These are phyloP conservation scores for Carnegiea gigantea DNA, from an alignment of 179 eudicot species.

Conservation along the genomic window DNA sequence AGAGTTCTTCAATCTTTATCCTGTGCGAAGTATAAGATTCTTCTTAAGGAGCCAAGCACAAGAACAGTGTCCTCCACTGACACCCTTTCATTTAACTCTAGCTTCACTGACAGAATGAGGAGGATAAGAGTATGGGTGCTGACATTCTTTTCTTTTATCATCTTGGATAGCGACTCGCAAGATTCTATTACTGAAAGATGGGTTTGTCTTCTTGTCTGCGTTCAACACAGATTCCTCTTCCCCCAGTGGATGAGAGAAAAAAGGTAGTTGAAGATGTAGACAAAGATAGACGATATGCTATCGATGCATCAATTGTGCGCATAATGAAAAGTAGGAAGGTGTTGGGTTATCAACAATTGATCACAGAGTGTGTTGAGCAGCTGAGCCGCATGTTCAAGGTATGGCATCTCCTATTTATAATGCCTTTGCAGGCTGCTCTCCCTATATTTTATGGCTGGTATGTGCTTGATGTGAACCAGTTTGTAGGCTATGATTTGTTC, in stretches of 20 bases:
- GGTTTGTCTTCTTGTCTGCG: not conserved
- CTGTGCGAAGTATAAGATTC: conserved; percentile 59
- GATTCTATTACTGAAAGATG: not conserved
- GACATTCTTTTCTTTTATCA: not conserved
- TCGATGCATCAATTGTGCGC: conserved; percentile 68
- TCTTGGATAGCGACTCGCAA: not conserved
- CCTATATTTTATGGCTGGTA: too few species aligned
- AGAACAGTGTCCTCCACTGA: conserved; percentile 46
- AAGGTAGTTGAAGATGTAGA: conserved; percentile 73
- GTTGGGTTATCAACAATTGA: conserved; percentile 58
- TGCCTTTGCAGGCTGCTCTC: not conserved
- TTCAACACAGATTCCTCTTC: conserved; percentile 56
- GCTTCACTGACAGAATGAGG: conserved; percentile 62
- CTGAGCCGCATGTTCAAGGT: conserved; percentile 71
- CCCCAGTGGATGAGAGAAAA: conserved; percentile 61
- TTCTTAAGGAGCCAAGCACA: conserved; percentile 44
- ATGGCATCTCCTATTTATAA: not conserved
- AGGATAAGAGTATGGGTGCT: conserved; percentile 45
- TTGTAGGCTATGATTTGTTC: too few species aligned
- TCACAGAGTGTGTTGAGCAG: conserved; percentile 68
- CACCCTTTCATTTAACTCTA: conserved; percentile 47
- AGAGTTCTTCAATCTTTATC: conserved; percentile 60
- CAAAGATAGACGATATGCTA: conserved; percentile 69
- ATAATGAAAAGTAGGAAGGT: conserved; percentile 65
- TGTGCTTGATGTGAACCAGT: too few species aligned